phyloP scores from a whole-genome alignment of 345 rosid genomes.

The Lumnitzera racemosa region DNA sequence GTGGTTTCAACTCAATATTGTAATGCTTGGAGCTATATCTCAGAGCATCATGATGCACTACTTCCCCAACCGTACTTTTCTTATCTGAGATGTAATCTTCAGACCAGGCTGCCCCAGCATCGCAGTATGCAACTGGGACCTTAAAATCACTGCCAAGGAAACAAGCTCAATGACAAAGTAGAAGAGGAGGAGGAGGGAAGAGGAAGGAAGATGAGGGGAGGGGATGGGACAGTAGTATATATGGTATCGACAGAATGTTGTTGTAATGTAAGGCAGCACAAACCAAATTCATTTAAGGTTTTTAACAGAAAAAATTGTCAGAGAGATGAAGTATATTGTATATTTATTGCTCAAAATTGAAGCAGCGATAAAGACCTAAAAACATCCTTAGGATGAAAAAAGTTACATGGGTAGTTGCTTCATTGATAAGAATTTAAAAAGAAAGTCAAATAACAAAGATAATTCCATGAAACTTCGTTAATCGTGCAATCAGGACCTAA shows the following conservation, averaged over 20 bases:
- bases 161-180: constrained; percentile 7
- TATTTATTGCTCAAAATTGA: no score
- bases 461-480: no score
- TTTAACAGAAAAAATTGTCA: no score
- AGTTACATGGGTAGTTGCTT: no score
- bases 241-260: neutral
- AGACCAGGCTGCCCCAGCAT: constrained; percentile 59
- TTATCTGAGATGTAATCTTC: constrained; percentile 46
- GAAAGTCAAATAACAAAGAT: no score
- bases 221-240: neutral
- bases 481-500: no score
- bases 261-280: no score
- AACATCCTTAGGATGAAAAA: no score
- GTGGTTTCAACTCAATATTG: constrained; percentile 61
- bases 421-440: no score
- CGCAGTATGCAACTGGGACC: constrained; percentile 73
- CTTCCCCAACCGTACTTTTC: constrained; percentile 30
- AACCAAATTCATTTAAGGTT: no score
- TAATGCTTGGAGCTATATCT: constrained; percentile 59
- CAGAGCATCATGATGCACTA: constrained; percentile 35
- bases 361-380: no score
- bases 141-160: constrained; percentile 37
- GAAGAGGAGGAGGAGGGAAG: neutral
- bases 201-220: neutral
- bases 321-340: no score